Evolutionary conservation across 1,284 basidiomycete genomes (phyloP).

Genomic region (Cutaneotrichosporon sp.): DNA sequence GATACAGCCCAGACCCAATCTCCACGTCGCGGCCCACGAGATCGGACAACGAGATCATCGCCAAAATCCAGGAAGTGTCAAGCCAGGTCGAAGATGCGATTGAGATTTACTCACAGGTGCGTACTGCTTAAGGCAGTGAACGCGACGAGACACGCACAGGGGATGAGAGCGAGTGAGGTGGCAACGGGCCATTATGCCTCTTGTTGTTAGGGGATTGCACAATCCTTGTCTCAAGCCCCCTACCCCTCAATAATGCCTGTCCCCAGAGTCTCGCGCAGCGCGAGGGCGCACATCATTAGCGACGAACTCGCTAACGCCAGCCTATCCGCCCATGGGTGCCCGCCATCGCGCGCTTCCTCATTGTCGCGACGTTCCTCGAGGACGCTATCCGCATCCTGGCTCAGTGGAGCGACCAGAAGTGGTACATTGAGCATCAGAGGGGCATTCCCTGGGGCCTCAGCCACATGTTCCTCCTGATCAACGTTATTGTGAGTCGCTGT

Average conservation of each 20-base stretch:
- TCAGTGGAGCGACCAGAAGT: conserved; percentile 94
- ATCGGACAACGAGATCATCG: conserved; percentile 69
- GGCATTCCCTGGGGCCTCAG: conserved; percentile 93
- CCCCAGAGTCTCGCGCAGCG: not conserved
- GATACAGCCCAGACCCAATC: conserved; percentile 51
- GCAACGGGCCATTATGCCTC: not conserved
- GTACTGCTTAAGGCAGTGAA: conserved; percentile 11
- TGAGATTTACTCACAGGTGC: conserved; percentile 79
- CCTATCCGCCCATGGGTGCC: conserved; percentile 94
- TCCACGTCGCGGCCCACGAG: conserved; percentile 15
- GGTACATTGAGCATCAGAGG: conserved; percentile 94
- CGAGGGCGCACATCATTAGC: not conserved
- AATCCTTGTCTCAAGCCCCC: not conserved
- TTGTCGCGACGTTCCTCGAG: conserved; percentile 97
- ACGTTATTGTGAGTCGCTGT: conserved; percentile 74
- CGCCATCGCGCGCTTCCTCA: conserved; percentile 91
- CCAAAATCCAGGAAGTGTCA: conserved; percentile 74
- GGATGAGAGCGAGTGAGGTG: not conserved
- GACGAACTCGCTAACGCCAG: conserved; percentile 23
- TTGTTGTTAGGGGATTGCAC: not conserved
- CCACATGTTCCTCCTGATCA: conserved; percentile 86
- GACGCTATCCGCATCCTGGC: conserved; percentile 87
- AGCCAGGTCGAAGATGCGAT: conserved; percentile 86
- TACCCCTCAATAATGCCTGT: not conserved
- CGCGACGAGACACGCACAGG: not conserved